Evolutionary conservation across 208 protist species (phyloP).

Genomic region (Wallacemonas sp.): DNA sequence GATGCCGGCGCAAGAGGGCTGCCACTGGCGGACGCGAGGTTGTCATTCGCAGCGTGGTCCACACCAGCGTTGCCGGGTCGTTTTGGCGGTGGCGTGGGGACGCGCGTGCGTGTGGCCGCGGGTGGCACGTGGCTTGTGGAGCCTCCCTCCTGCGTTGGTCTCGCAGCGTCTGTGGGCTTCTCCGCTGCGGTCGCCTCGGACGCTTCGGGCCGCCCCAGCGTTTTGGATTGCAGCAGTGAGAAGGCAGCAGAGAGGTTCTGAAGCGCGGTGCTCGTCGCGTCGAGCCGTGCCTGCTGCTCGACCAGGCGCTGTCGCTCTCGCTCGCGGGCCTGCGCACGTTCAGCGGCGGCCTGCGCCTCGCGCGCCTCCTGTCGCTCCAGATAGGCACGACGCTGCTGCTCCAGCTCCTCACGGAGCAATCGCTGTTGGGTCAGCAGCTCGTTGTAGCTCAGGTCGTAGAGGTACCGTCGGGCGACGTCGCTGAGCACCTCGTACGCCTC

Average conservation of each 20-base stretch:
- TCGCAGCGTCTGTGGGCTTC: too few relatives aligned
- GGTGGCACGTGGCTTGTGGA: too few relatives aligned
- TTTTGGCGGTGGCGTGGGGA: not conserved
- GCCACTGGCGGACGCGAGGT: not conserved
- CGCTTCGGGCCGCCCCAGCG: not conserved
- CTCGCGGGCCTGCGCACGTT: not conserved
- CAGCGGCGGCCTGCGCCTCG: slow-evolving; percentile 6
- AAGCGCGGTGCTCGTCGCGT: slow-evolving; percentile 1
- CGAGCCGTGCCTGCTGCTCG: slow-evolving; percentile 11
- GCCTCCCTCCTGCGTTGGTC: too few relatives aligned
- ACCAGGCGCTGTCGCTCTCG: not conserved
- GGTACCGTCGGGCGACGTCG: slow-evolving; percentile 81
- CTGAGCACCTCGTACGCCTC: slow-evolving; percentile 90
- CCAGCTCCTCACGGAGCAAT: slow-evolving; percentile 21
- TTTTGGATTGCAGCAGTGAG: slow-evolving; percentile 5
- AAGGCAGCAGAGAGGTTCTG: not conserved
- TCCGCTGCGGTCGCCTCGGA: not conserved
- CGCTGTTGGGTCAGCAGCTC: slow-evolving; percentile 33
- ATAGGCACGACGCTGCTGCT: slow-evolving; percentile 10
- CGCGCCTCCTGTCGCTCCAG: slow-evolving; percentile 7
- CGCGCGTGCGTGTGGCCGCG: too few relatives aligned
- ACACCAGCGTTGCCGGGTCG: too few relatives aligned
- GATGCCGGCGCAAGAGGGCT: not conserved
- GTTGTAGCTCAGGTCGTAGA: slow-evolving; percentile 84
- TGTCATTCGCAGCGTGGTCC: not conserved